A percentile compares a stretch with the other conserved stretches of the same genome.
Conservation (phyloP, 768 basidiomycete species). For the Hypholoma sublateritium region DNA sequence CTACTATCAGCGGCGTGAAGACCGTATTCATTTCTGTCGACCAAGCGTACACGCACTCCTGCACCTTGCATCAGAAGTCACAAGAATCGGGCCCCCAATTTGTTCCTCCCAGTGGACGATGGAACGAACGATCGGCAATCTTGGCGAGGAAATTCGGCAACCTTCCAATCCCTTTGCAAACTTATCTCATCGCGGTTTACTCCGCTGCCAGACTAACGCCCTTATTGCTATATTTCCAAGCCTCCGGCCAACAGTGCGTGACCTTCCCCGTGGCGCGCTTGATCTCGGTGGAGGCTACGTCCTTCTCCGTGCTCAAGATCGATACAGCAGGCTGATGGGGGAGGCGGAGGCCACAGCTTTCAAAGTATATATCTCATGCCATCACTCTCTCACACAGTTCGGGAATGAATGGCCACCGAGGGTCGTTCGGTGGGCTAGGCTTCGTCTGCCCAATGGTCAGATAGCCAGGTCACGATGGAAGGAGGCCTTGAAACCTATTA, state of each 20-base stretch:
- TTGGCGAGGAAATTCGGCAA: constrained; percentile 11
- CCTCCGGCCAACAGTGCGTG: background rate
- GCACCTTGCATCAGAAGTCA: constrained; percentile 27
- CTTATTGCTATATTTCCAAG: constrained; percentile 8
- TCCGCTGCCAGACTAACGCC: constrained; percentile 7
- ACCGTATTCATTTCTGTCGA: constrained; percentile 31
- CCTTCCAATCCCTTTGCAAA: constrained; percentile 11
- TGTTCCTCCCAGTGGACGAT: constrained; percentile 9
- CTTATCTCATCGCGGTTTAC: constrained; percentile 7
- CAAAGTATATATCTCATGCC: background rate
- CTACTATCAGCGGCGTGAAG: constrained; percentile 27
- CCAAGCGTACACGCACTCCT: constrained; percentile 30
- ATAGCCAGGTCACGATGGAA: background rate
- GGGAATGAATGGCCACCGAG: background rate
- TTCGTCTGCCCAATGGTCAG: constrained; percentile 4
- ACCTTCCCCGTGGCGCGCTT: constrained; percentile 6
- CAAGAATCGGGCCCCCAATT: constrained; percentile 18
- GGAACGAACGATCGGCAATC: constrained; percentile 11
- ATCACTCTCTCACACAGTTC: background rate
- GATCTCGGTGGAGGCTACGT: constrained; percentile 12
- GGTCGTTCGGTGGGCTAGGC: background rate
- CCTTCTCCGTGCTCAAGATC: constrained; percentile 6
- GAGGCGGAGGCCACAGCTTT: no score
- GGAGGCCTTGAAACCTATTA: background rate
- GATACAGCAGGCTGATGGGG: background rate